Percentiles rank a stretch among this genome's conserved stretches.
phyloP scores from a whole-genome alignment of 73 alveolate species.

The Paramecium octaurelia region DNA sequence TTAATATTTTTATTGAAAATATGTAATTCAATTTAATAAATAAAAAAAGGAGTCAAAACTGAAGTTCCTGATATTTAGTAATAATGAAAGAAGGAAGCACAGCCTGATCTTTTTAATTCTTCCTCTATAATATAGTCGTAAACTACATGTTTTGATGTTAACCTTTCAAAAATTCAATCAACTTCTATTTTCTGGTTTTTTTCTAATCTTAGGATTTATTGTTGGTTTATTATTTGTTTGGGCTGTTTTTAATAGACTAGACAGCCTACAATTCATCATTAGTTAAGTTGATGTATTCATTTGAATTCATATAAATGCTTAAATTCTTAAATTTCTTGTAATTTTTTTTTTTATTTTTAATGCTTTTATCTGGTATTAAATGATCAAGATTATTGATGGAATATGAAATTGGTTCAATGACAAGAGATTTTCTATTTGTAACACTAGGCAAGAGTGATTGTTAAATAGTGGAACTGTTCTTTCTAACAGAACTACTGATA shows the following conservation, averaged over 20 bases:
- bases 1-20: too few relatives aligned
- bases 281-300: background rate
- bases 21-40: background rate
- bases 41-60: background rate
- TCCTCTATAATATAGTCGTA: background rate
- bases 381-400: background rate
- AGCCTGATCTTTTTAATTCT: background rate
- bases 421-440: background rate
- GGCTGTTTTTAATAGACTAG: background rate
- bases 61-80: slow-evolving; percentile 11
- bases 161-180: slow-evolving; percentile 23
- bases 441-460: background rate
- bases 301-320: background rate
- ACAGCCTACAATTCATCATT: background rate
- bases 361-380: background rate
- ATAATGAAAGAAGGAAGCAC: background rate
- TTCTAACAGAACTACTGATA: background rate
- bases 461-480: background rate
- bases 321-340: background rate
- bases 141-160: background rate
- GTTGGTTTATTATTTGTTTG: background rate
- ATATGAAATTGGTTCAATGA: background rate
- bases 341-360: background rate
- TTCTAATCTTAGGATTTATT: background rate
- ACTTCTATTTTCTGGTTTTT: background rate